A percentile compares a stretch with the other conserved stretches of the same genome.
Evolutionary conservation across 1,139 yeast genomes (phyloP).

Genomic region (Arxiozyma heterogenica): DNA sequence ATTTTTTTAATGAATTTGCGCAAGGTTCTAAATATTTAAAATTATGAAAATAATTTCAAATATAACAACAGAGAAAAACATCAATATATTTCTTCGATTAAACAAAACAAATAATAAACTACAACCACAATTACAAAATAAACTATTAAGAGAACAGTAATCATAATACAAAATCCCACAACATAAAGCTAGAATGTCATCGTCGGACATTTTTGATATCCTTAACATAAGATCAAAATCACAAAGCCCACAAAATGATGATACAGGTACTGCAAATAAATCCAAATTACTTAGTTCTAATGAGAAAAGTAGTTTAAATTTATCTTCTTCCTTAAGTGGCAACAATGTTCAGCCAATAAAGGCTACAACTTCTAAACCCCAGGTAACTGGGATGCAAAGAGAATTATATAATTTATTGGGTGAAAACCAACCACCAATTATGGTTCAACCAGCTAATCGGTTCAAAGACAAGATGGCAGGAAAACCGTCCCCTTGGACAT

Average conservation of each 20-base stretch:
- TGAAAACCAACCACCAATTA: conserved; percentile 83
- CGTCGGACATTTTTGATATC: conserved; percentile 70
- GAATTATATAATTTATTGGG: conserved; percentile 84
- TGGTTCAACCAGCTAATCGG: conserved; percentile 42
- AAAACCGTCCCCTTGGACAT: conserved; percentile 77
- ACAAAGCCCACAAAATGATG: conserved; percentile 25
- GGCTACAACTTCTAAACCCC: conserved; percentile 29
- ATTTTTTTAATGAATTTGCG: neutral
- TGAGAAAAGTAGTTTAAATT: neutral
- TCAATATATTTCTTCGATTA: neutral
- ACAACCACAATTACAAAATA: neutral
- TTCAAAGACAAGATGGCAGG: conserved; percentile 56
- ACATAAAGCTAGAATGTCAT: conserved; percentile 28
- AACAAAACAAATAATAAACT: neutral
- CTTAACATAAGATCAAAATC: conserved; percentile 46
- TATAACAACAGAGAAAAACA: neutral
- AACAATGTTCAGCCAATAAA: conserved; percentile 3
- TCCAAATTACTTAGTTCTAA: conserved; percentile 5
- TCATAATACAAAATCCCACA: neutral
- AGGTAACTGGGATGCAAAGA: conserved; percentile 76
- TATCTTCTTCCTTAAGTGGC: neutral
- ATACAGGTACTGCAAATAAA: conserved; percentile 14
- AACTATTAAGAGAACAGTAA: neutral
- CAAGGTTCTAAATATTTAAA: neutral
- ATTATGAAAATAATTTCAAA: neutral